phyloP scores from a whole-genome alignment of 2,329 filamentous ascomycete genomes.

The Verticillium isaacii region DNA sequence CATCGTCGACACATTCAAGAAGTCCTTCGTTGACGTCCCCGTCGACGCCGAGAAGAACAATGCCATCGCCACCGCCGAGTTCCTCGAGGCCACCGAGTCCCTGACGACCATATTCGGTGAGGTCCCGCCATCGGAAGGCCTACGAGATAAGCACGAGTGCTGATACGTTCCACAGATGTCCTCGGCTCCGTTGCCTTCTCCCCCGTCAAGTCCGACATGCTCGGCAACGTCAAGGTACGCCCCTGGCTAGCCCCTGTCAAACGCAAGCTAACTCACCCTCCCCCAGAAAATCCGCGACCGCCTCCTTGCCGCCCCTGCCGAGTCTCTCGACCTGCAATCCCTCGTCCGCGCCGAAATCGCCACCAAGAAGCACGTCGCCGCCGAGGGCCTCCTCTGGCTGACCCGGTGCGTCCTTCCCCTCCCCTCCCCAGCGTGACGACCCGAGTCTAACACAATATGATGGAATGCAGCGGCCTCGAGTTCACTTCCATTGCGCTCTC shows the following conservation, averaged over 20 bases:
- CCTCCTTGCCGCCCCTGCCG: conserved; percentile 69
- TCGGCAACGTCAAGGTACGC: conserved; percentile 82
- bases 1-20: conserved; percentile 80
- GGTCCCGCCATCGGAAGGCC: conserved; percentile 1
- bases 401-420: conserved; percentile 57
- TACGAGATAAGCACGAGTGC: not conserved
- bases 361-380: conserved; percentile 80
- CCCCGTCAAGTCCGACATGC: conserved; percentile 87
- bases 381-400: conserved; percentile 89
- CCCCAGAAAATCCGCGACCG: conserved; percentile 81
- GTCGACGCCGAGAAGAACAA: conserved; percentile 69
- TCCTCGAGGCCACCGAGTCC: conserved; percentile 86
- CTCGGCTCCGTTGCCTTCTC: conserved; percentile 73
- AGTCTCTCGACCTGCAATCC: conserved; percentile 80
- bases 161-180: conserved; percentile 38
- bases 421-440: conserved; percentile 2
- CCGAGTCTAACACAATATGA: not conserved
- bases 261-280: not conserved
- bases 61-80: conserved; percentile 77
- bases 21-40: conserved; percentile 79
- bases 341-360: conserved; percentile 85
- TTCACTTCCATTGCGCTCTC: conserved; percentile 85
- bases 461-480: conserved; percentile 68
- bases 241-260: not conserved
- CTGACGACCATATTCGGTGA: conserved; percentile 82